Conservation (phyloP, 495 filamentous ascomycete species). For the Penicillium flavigenum region DNA sequence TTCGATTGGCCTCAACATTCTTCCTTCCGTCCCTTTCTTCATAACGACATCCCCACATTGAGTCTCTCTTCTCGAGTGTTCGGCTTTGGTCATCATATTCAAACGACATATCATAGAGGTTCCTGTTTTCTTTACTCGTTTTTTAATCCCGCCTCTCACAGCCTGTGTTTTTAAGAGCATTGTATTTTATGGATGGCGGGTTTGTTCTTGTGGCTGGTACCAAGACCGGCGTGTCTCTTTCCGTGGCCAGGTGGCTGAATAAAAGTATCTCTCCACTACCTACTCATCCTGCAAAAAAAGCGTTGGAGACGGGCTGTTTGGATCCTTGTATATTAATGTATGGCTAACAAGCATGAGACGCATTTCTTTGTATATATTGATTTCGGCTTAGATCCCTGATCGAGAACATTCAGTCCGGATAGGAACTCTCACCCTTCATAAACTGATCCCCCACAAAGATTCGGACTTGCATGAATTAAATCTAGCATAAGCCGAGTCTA, state of each 20-base stretch:
- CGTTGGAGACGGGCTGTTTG: neutral
- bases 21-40: slow-evolving; percentile 27
- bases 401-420: no score
- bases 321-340: neutral
- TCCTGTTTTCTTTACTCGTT: slow-evolving; percentile 28
- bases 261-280: neutral
- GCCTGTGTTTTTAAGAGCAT: slow-evolving; percentile 1
- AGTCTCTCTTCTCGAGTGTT: slow-evolving; percentile 52
- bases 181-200: slow-evolving; percentile 9
- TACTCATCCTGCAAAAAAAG: neutral
- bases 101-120: slow-evolving; percentile 48
- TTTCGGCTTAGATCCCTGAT: neutral
- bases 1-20: slow-evolving; percentile 15
- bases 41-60: slow-evolving; percentile 36
- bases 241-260: neutral
- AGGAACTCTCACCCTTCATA: no score
- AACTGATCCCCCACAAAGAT: no score
- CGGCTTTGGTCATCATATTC: slow-evolving; percentile 39
- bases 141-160: slow-evolving; percentile 9
- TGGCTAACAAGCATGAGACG: neutral
- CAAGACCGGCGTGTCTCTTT: slow-evolving; percentile 3
- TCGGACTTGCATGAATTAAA: no score
- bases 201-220: slow-evolving; percentile 1
- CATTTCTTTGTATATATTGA: neutral
- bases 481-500: no score